These are phyloP conservation scores for Anastatica hierochuntica DNA, from an alignment of 345 rosid genomes.

Conservation along the genomic window DNA sequence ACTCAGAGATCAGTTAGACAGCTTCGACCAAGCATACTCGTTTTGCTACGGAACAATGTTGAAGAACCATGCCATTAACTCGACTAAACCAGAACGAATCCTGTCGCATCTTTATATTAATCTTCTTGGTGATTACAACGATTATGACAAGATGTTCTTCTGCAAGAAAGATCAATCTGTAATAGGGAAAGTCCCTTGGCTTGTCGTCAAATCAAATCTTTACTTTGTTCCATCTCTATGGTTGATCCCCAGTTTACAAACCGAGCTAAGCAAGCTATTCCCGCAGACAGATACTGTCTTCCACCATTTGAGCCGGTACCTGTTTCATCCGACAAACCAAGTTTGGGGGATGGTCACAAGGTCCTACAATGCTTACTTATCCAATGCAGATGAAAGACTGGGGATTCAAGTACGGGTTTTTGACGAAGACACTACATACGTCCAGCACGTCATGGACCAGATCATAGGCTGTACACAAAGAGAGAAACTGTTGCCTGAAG, in stretches of 20 bases:
- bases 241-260: constrained; percentile 19
- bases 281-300: constrained; percentile 29
- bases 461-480: constrained; percentile 21
- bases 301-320: constrained; percentile 32
- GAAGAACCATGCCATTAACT: constrained; percentile 9
- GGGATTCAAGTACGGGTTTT: constrained; percentile 33
- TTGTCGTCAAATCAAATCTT: constrained; percentile 14
- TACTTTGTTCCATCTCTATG: constrained; percentile 30
- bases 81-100: background rate
- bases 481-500: constrained; percentile 26
- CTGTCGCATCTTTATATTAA: constrained; percentile 20
- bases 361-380: constrained; percentile 24
- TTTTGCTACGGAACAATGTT: constrained; percentile 18
- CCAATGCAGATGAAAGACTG: constrained; percentile 26
- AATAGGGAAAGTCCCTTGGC: constrained; percentile 25
- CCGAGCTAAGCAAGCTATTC: constrained; percentile 18
- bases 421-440: background rate
- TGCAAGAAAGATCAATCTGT: constrained; percentile 25
- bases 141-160: constrained; percentile 29
- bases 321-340: constrained; percentile 32
- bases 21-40: constrained; percentile 19
- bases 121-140: constrained; percentile 19
- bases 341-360: constrained; percentile 35
- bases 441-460: constrained; percentile 27
- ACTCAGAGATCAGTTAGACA: constrained; percentile 28